Evolutionary conservation across 805 yeast species (phyloP), one percentile per base, ranked within the genome.

Genomic region (Metschnikowia similis): DNA sequence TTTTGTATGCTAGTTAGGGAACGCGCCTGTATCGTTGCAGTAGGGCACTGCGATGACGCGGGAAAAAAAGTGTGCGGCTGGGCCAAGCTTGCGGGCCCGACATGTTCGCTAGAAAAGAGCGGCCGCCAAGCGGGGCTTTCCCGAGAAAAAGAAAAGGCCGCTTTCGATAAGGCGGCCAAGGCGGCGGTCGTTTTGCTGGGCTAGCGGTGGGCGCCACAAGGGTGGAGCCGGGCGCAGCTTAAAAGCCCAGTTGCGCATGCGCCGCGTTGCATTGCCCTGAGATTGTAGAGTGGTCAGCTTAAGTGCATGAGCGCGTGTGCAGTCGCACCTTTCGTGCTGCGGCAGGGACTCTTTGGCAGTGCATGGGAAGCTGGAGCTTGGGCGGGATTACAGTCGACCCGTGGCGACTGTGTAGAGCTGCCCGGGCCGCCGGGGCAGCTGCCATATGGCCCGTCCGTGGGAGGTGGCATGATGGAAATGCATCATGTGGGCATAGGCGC

Each of bases 1-100:
- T 37, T 41, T n/a, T 32, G 8, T 30, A 31, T 9, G 30, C 26
- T 36, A 34, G n/a, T 32, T 29, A n/a, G n/a, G 27, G 28, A 32
- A 32, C 45, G 45, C 21, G 37, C 45, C 45, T 41, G 45, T 41
- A 41, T 32, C 45, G 45, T 41, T 41, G 45, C 45, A 41, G 35
- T 30, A 32, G 32, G 35, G 44, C 13, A 17, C 44, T 30, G 44
- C 35, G 36, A 17, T 39, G 32, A 6, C 34, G 41, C 41, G 34
- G n/a, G 11, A 28, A 40, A 41, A 21, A 17, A 6, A 14, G 11
- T 17, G 28, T 16, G 45, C 45, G 26, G 42, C 42, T 26, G 42
- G 34, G 11, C 28, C 29, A 29, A 39, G 21, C 42, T 29, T 28
- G 10, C 10, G 26, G 34, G n/a, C 26, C 9, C 34, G 21, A n/a